phyloP scores from a whole-genome alignment of 1,284 basidiomycete genomes.

The Boletus sp. region DNA sequence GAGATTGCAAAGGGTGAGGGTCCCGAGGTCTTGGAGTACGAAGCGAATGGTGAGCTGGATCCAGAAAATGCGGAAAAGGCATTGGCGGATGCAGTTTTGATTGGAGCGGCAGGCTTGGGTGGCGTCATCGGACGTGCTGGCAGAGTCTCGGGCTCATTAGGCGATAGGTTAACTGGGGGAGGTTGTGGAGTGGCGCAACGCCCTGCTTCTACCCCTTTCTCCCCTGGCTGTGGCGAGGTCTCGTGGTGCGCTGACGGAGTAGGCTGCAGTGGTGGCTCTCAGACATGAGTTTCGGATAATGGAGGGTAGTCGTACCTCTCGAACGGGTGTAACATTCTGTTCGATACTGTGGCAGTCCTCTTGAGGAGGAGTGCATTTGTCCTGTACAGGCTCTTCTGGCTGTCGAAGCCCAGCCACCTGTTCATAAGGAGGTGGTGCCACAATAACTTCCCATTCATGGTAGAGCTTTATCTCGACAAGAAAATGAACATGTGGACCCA shows the following conservation, averaged over 20 bases:
- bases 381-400: conserved; percentile 9
- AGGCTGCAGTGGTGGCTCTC: conserved; percentile 16
- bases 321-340: conserved; percentile 5
- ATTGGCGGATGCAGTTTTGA: conserved; percentile 12
- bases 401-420: conserved; percentile 15
- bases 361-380: conserved; percentile 6
- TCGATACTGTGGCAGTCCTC: neutral
- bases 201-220: conserved; percentile 11
- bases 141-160: conserved; percentile 15
- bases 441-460: conserved; percentile 33
- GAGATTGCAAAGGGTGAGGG: conserved; percentile 25
- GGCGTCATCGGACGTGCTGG: conserved; percentile 18
- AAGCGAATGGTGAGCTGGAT: conserved; percentile 40
- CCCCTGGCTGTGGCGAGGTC: conserved; percentile 2
- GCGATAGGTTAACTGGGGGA: neutral
- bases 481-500: conserved; percentile 5
- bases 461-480: conserved; percentile 24
- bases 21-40: conserved; percentile 26
- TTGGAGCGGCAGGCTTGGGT: conserved; percentile 9
- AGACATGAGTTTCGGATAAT: conserved; percentile 5
- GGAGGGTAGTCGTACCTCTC: conserved; percentile 17
- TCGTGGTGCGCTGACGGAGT: conserved; percentile 1
- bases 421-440: conserved; percentile 31
- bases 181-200: conserved; percentile 17
- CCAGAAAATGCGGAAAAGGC: conserved; percentile 46